Conservation (phyloP, 2,329 filamentous ascomycete genomes). For the Fusarium solani-melongenae region DNA sequence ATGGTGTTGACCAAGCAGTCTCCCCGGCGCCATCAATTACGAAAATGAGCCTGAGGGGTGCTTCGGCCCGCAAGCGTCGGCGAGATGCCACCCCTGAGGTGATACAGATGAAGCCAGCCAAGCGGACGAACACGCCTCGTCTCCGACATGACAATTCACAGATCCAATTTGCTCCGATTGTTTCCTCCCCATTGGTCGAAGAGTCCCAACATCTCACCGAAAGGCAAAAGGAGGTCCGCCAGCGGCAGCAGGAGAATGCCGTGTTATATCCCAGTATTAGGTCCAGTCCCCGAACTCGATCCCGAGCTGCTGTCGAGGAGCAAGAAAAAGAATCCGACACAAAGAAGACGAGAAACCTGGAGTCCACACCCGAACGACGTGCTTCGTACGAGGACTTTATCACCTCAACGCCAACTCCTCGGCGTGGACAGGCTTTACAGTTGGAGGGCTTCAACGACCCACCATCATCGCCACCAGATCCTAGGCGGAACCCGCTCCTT, state of each 20-base stretch:
- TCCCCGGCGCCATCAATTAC: slow-evolving; percentile 25
- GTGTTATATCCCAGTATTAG: slow-evolving; percentile 75
- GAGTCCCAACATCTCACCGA: slow-evolving; percentile 84
- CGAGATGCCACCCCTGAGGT: slow-evolving; percentile 44
- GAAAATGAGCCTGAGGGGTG: slow-evolving; percentile 33
- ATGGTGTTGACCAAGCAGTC: slow-evolving; percentile 28
- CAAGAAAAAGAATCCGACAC: slow-evolving; percentile 18
- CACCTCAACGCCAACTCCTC: slow-evolving; percentile 70
- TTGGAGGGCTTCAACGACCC: slow-evolving; percentile 64
- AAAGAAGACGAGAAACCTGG: slow-evolving; percentile 40
- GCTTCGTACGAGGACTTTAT: slow-evolving; percentile 63
- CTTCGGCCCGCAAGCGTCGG: slow-evolving; percentile 43
- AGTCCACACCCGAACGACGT: slow-evolving; percentile 59
- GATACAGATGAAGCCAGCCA: slow-evolving; percentile 37
- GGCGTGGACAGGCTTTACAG: slow-evolving; percentile 62
- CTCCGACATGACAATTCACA: slow-evolving; percentile 85
- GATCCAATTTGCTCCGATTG: slow-evolving; percentile 78
- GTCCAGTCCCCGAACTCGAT: slow-evolving; percentile 57
- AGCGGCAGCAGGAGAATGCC: slow-evolving; percentile 75
- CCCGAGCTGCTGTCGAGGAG: slow-evolving; percentile 33
- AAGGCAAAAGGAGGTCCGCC: slow-evolving; percentile 80
- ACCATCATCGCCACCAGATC: slow-evolving; percentile 69
- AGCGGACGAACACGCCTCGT: slow-evolving; percentile 57
- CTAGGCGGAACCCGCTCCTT: slow-evolving; percentile 62
- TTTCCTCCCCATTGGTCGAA: slow-evolving; percentile 60